Conservation (phyloP, 192 early-diverging fungal species). For the Coemansia erecta region DNA sequence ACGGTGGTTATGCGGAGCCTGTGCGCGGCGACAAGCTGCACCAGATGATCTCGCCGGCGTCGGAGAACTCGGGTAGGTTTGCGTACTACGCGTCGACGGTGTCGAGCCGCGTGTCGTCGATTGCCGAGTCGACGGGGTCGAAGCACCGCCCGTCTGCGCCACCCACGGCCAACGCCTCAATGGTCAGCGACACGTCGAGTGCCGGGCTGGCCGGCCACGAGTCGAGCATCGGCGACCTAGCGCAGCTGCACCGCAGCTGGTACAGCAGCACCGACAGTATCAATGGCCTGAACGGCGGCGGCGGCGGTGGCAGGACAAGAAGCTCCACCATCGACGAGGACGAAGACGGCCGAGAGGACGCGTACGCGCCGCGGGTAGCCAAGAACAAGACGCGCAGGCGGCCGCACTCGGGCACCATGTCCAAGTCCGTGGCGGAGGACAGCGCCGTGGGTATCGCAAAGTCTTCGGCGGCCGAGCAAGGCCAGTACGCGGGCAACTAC, state of each 20-base stretch:
- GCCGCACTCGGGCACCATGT: constrained; percentile 9
- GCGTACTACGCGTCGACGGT: constrained; percentile 33
- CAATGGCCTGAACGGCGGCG: constrained; percentile 32
- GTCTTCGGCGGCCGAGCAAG: neutral
- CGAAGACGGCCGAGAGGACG: constrained; percentile 9
- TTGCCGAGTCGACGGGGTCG: constrained; percentile 15
- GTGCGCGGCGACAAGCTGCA: constrained; percentile 22
- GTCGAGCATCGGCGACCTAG: constrained; percentile 31
- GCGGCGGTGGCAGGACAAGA: constrained; percentile 28
- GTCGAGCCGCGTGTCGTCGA: constrained; percentile 32
- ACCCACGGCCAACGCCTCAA: constrained; percentile 22
- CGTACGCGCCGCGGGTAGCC: constrained; percentile 19
- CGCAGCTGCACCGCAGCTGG: constrained; percentile 47
- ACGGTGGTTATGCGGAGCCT: constrained; percentile 14
- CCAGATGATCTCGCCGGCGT: constrained; percentile 41
- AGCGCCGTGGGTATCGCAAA: constrained; percentile 8
- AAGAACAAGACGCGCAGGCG: constrained; percentile 39
- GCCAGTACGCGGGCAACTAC: constrained; percentile 19
- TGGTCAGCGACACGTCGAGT: constrained; percentile 36
- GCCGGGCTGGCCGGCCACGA: constrained; percentile 23
- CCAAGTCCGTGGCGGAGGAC: neutral
- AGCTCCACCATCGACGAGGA: constrained; percentile 12
- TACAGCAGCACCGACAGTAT: constrained; percentile 51
- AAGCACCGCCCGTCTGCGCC: constrained; percentile 22
- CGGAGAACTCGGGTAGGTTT: constrained; percentile 38